Evolutionary conservation across 306 rosid genomes (phyloP).

Genomic region (Prunus padus): DNA sequence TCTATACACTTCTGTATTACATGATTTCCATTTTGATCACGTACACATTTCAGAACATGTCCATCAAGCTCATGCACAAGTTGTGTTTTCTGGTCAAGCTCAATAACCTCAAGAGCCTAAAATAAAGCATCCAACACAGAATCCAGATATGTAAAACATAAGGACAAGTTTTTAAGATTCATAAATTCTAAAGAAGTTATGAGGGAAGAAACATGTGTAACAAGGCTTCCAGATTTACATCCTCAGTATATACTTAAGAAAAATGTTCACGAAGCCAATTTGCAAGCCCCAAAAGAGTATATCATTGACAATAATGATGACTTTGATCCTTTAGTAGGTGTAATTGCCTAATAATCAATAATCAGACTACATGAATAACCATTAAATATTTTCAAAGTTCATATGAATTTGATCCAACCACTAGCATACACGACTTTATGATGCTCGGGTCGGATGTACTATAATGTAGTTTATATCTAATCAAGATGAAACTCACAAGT

Average conservation of each 20-base stretch:
- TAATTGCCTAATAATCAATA: neutral
- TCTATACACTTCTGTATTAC: constrained; percentile 76
- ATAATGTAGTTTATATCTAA: neutral
- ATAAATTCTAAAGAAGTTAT: neutral
- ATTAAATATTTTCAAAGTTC: neutral
- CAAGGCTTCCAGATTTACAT: neutral
- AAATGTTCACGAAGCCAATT: neutral
- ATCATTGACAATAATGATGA: neutral
- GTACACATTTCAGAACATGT: constrained; percentile 64
- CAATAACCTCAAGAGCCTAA: constrained; percentile 67
- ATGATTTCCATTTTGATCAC: constrained; percentile 75
- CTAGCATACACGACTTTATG: neutral
- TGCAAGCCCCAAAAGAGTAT: neutral
- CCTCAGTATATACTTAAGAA: neutral
- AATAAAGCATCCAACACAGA: constrained; percentile 14
- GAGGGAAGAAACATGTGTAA: neutral
- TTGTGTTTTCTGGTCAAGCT: constrained; percentile 50
- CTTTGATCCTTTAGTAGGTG: neutral
- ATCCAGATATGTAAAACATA: neutral
- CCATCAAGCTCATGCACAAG: constrained; percentile 69
- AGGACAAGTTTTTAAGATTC: neutral
- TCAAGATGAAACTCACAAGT: neutral
- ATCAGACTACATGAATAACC: neutral
- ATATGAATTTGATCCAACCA: neutral
- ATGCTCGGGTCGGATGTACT: neutral